Conservation (phyloP, 78 protist genomes). For the Monocercomonoides exilis region DNA sequence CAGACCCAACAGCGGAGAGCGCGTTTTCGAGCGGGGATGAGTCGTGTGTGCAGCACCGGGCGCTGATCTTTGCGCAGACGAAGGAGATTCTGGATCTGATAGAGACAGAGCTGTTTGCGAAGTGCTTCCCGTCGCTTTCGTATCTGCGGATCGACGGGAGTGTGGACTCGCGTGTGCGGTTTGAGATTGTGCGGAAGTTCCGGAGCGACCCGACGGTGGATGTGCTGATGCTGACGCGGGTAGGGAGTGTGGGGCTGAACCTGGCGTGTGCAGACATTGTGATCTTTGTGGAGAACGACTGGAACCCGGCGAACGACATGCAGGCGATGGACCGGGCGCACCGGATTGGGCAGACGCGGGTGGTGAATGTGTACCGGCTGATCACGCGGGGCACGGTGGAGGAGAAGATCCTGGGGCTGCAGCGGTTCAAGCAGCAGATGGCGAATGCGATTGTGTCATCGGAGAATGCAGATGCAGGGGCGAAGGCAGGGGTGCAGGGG, state of each 20-base stretch:
- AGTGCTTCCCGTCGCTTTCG: neutral
- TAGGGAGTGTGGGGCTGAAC: conserved; percentile 95
- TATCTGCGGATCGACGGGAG: conserved; percentile 7
- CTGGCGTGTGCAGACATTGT: conserved; percentile 92
- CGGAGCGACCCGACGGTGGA: conserved; percentile 39
- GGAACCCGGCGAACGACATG: conserved; percentile 92
- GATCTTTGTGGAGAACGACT: conserved; percentile 89
- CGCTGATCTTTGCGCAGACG: conserved; percentile 71
- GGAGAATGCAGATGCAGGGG: too few species aligned
- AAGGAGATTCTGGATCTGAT: conserved; percentile 66
- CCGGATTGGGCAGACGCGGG: conserved; percentile 68
- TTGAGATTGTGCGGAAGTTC: neutral
- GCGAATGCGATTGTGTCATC: too few species aligned
- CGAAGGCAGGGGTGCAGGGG: too few species aligned
- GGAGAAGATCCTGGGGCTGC: conserved; percentile 79
- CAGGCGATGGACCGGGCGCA: conserved; percentile 47
- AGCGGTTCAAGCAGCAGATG: neutral
- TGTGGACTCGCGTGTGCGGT: neutral
- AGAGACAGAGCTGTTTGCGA: conserved; percentile 20
- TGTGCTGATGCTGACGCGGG: conserved; percentile 78
- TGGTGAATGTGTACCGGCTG: conserved; percentile 87
- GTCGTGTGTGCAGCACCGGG: conserved; percentile 50
- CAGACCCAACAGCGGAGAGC: neutral
- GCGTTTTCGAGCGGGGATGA: neutral
- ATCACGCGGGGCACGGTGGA: conserved; percentile 76